Percentiles rank a stretch among this genome's conserved stretches.
These are phyloP conservation scores for Malus hybrid DNA, from an alignment of 331 rosid species.

Conservation along the genomic window DNA sequence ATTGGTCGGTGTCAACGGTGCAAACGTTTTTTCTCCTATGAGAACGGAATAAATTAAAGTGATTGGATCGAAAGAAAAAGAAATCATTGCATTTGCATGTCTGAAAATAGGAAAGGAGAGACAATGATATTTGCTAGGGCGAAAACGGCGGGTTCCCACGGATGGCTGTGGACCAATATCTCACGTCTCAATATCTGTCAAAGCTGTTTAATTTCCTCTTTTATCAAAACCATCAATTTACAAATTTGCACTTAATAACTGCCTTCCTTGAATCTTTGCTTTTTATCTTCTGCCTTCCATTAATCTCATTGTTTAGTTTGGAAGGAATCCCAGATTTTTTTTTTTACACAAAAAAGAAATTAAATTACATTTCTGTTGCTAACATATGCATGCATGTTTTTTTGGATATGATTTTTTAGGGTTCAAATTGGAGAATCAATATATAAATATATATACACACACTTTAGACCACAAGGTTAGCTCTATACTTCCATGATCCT, in stretches of 20 bases:
- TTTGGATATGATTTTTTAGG: not conserved
- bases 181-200: not conserved
- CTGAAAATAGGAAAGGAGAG: not conserved
- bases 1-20: not conserved
- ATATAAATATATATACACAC: too few species aligned
- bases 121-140: not conserved
- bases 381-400: not conserved
- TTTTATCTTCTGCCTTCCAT: not conserved
- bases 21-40: not conserved
- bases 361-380: not conserved
- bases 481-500: not conserved
- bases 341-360: not conserved
- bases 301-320: not conserved
- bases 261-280: not conserved
- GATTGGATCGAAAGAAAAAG: not conserved
- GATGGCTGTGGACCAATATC: slow-evolving; percentile 18
- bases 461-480: not conserved
- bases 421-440: not conserved
- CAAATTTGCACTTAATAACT: not conserved
- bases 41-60: not conserved
- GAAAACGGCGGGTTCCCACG: slow-evolving; percentile 9
- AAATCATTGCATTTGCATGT: slow-evolving; percentile 1
- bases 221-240: slow-evolving; percentile 1
- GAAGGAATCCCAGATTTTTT: not conserved
- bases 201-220: not conserved